Base-by-base conservation (phyloP, 164 flowering plant genomes). In the Magnolia kwangsiensis region DNA sequence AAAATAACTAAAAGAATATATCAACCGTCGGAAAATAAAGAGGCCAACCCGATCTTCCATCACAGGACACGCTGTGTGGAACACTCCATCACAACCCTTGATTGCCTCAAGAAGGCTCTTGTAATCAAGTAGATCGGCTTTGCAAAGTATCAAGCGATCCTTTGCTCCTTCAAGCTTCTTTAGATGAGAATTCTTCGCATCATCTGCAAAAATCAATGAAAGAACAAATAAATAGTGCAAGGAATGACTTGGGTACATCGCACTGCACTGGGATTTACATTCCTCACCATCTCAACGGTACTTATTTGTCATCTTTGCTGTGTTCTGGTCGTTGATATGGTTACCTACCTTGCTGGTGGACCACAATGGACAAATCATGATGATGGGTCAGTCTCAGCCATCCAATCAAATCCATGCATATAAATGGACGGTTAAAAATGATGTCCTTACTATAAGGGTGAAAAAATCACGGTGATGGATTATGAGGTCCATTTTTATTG, bases 41-140 rank as follows among this genome's bases (percentile, higher is more conserved):
- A 19, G 0, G 63, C 69, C 24, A 59, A 91, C 98, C 8, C 94
- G 98, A 78, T 94, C 98, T 76, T 91, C 97, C 7, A 94, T 90
- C 11, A 94, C 91, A 0, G 97, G 99, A 4, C 94, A 96, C 1
- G 99, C 99, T 2, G 95, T 90, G 84, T 96, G 99, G 81, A 94
- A 91, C 76, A 96, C 98, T 4, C 99, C 99, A 66, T 89, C 83
- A 75, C 98, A 96, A 0, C 98, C 98, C 20, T 64, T 76, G 31
- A 96, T 85, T n/a, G 94, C 96, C 45, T 79, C 88, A 19, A 72
- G 79, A 72, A 96, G 88, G 69, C 90, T 82, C 74, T 89, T 85
- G 72, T 74, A 92, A 77, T 94, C 98, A 8, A 89, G 86, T 77
- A 94, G 92, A 82, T 96, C 96, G 19, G 93, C 93, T 77, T 79